Conservation (phyloP, 2,329 filamentous ascomycete species). For the Fonsecaea nubica region DNA sequence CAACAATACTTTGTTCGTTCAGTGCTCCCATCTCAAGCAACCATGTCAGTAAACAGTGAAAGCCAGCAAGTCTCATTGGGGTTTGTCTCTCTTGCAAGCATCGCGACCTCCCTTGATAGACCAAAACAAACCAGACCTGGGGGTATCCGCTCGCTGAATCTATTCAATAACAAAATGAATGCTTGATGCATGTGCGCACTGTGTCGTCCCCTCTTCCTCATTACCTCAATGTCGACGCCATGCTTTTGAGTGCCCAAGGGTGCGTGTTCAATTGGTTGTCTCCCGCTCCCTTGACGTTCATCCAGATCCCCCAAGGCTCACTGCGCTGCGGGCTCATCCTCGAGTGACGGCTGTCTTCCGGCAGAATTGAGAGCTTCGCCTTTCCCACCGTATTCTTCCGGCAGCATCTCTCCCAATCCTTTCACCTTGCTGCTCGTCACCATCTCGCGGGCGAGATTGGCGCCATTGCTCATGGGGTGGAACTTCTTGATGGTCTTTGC, state of each 20-base stretch:
- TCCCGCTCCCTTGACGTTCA: not conserved
- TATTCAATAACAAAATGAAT: constrained; percentile 9
- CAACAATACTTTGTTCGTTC: constrained; percentile 1
- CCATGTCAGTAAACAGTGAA: not conserved
- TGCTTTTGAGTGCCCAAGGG: not conserved
- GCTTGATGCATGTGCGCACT: constrained; percentile 6
- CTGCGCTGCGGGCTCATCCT: constrained; percentile 17
- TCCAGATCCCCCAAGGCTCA: not conserved
- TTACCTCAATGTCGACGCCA: constrained; percentile 16
- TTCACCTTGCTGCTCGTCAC: constrained; percentile 52
- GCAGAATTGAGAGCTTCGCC: constrained; percentile 57
- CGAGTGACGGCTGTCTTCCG: constrained; percentile 34
- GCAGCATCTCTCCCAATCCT: constrained; percentile 64
- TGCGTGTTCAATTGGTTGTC: not conserved
- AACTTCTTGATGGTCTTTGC: constrained; percentile 79
- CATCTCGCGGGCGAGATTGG: constrained; percentile 68
- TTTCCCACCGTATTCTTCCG: constrained; percentile 79
- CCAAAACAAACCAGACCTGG: constrained; percentile 14
- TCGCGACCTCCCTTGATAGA: not conserved
- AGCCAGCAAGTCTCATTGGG: not conserved
- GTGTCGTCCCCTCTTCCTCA: constrained; percentile 20
- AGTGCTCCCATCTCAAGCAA: not conserved
- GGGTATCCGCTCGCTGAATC: constrained; percentile 22
- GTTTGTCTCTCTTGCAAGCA: not conserved
- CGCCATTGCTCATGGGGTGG: constrained; percentile 77